Conservation (phyloP, 106 monocot genomes). For the Dioscorea dumetorum region DNA sequence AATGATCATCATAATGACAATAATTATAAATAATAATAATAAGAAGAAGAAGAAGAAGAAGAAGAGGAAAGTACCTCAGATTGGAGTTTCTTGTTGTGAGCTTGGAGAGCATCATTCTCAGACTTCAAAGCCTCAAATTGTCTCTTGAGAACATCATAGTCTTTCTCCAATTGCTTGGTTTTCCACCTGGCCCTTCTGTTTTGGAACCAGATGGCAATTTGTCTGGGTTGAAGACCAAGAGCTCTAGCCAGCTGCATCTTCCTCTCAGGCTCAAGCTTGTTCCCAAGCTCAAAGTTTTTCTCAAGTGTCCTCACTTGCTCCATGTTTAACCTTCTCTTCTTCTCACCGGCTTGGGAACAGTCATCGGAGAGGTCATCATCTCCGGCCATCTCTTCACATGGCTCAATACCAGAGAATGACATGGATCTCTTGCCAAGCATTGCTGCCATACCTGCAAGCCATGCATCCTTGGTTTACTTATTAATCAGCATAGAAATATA, state of each 20-base stretch:
- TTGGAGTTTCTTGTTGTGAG: constrained; percentile 80
- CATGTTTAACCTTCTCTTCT: constrained; percentile 80
- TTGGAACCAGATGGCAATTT: constrained; percentile 95
- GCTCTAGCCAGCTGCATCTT: constrained; percentile 73
- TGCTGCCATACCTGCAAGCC: constrained; percentile 33
- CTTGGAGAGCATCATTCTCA: constrained; percentile 63
- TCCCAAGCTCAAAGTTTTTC: constrained; percentile 84
- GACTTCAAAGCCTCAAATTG: constrained; percentile 57
- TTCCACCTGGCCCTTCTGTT: constrained; percentile 92
- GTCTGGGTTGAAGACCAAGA: constrained; percentile 74
- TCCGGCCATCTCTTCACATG: constrained; percentile 28
- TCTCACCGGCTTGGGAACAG: constrained; percentile 62
- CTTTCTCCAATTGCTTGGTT: constrained; percentile 84
- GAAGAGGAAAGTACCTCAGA: constrained; percentile 42
- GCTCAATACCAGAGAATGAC: constrained; percentile 30
- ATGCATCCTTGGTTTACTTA: not conserved
- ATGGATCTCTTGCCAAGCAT: constrained; percentile 59
- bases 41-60: too few relatives aligned
- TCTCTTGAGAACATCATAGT: constrained; percentile 69
- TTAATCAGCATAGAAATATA: not conserved
- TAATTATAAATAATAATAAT: too few relatives aligned
- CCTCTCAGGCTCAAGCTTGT: constrained; percentile 88
- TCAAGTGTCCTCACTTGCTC: constrained; percentile 88
- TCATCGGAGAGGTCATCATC: constrained; percentile 84
- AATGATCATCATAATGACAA: too few relatives aligned